These are phyloP conservation scores for Claviceps sp. DNA, from an alignment of 2,329 filamentous ascomycete species.

Conservation along the genomic window DNA sequence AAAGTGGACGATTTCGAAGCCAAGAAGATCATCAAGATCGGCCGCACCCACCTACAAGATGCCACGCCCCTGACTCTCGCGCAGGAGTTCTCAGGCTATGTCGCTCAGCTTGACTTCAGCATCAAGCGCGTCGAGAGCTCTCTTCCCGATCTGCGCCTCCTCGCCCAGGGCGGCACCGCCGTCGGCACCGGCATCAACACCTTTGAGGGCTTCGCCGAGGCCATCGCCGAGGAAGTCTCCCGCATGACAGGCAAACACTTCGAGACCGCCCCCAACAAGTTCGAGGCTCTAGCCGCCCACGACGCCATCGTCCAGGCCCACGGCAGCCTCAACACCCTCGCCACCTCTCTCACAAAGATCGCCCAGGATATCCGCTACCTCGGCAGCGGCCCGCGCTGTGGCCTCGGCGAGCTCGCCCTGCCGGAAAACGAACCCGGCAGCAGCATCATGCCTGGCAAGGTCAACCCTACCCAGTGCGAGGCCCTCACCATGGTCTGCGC, in stretches of 20 bases:
- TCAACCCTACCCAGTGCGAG: slow-evolving; percentile 98
- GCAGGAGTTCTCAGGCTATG: slow-evolving; percentile 96
- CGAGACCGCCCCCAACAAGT: slow-evolving; percentile 96
- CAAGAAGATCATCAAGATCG: slow-evolving; percentile 95
- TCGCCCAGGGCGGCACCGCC: slow-evolving; percentile 92
- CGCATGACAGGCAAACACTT: slow-evolving; percentile 91
- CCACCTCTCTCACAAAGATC: slow-evolving; percentile 88
- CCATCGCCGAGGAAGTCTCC: slow-evolving; percentile 77
- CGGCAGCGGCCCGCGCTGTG: slow-evolving; percentile 88
- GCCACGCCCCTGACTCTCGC: slow-evolving; percentile 90
- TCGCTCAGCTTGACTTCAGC: slow-evolving; percentile 83
- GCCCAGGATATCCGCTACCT: slow-evolving; percentile 97
- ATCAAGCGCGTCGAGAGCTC: slow-evolving; percentile 74
- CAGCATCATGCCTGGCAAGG: slow-evolving; percentile 98
- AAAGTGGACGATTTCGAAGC: slow-evolving; percentile 81
- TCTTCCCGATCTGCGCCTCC: slow-evolving; percentile 70
- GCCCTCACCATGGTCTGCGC: slow-evolving; percentile 94
- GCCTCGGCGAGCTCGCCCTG: slow-evolving; percentile 81
- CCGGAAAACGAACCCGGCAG: slow-evolving; percentile 97
- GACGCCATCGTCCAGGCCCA: slow-evolving; percentile 92
- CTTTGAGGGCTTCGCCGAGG: slow-evolving; percentile 89
- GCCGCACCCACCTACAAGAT: slow-evolving; percentile 92
- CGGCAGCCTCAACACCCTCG: slow-evolving; percentile 85
- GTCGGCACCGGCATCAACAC: slow-evolving; percentile 98
- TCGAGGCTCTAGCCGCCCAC: slow-evolving; percentile 90